Conservation (phyloP, 176 grass and related monocot genomes). For the Hyparrhenia diplandra region DNA sequence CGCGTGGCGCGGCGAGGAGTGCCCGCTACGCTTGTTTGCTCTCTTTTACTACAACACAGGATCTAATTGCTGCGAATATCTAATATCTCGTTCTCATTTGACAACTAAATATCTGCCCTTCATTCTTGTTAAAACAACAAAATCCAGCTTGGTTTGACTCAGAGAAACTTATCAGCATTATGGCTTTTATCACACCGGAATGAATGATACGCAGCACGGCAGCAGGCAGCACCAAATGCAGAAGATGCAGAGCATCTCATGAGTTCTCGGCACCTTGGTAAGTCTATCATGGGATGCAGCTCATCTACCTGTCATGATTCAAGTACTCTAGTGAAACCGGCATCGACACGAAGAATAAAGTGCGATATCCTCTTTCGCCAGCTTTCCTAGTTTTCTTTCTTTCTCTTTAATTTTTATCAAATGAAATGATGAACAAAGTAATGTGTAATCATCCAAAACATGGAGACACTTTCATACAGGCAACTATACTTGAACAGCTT, state of each 20-base stretch:
- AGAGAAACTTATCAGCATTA: background rate
- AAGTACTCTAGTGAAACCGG: background rate
- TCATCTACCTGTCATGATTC: conserved; percentile 9
- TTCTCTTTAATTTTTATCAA: background rate
- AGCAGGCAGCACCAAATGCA: background rate
- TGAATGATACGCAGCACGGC: background rate
- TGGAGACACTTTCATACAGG: background rate
- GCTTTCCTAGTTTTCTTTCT: background rate
- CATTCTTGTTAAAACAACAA: too few species aligned
- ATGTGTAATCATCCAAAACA: background rate
- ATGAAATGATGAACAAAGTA: conserved; percentile 29
- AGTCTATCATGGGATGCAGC: background rate
- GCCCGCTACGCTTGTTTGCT: background rate
- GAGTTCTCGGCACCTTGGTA: background rate
- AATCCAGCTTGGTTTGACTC: background rate
- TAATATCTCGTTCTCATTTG: too few species aligned
- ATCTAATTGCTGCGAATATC: background rate
- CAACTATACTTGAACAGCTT: conserved; percentile 15
- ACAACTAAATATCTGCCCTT: too few species aligned
- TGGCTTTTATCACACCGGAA: background rate
- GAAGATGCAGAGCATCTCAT: conserved; percentile 16
- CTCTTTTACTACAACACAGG: background rate
- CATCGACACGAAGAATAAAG: conserved; percentile 24
- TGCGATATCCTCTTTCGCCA: background rate
- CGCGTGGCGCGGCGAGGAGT: conserved; percentile 15